Evolutionary conservation across 2,329 filamentous ascomycete species (phyloP), one percentile per base, ranked within the genome.

Genomic region (Ilyonectria mors-panacis): DNA sequence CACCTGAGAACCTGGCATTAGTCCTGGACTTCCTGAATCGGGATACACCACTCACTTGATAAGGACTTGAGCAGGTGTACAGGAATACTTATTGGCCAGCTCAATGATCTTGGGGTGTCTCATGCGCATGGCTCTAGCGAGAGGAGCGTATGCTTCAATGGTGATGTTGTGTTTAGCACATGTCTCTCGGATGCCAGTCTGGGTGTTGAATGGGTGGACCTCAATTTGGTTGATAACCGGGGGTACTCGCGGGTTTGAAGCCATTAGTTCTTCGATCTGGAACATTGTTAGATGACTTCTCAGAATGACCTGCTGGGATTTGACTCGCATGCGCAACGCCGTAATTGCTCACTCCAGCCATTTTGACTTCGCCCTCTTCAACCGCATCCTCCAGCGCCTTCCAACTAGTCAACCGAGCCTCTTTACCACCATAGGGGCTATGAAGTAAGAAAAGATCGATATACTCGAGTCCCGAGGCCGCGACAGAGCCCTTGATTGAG

Each of bases 181-280:
- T 72, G 89, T 90, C 13, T 86, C 84, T 0, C 89, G 87, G 69
- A 96, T 94, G 42, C 86, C 85, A 0, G 84, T 85, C 59, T 91
- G 88, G 2, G 92, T 94, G 78, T 95, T 94, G 86, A 95, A 96
- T 0, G 93, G 93, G 68, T 95, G 93, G 2, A 95, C 87, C 78
- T 95, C 92, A 73, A 95, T 91, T 81, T 96, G 93, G 75, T 95
- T 95, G 57, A 95, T 88, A 1, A 89, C 88, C 0, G 93, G 93
- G 10, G 83, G 78, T 51, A 93, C 86, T 0, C 85, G 84, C 0
- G 92, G 90, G 12, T 88, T 88, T 0, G 86, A 86, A 2, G 85
- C 84, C 75, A 94, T 86, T 55, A 94, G 82, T 76, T 94, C 92
- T 69, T 93, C 86, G 57, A 94, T 85, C 87, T 92, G 69, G 3